Base-by-base conservation (phyloP, 2,329 filamentous ascomycete species). In the Cladosporium sp. region DNA sequence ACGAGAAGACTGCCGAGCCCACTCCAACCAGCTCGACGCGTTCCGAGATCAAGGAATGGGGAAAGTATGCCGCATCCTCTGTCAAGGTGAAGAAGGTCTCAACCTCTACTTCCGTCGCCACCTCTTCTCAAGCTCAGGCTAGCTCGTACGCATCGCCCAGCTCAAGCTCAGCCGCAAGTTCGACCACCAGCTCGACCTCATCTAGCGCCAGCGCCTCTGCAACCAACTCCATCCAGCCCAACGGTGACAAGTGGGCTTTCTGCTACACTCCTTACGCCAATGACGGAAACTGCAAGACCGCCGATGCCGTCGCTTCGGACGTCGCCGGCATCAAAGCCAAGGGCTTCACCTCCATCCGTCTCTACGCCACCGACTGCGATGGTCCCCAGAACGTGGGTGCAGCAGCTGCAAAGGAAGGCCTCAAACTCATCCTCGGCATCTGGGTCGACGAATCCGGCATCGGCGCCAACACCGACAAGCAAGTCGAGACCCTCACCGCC, bases 351-450 rank as follows among this genome's bases (percentile, higher is more conserved):
- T 80, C 87, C 34, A 80, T 83, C 58, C 92, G 93, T 74, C 81
- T 94, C 72, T 97, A 97, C 85, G 90, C 88, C 64, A 92, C 92
- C 66, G 92, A 97, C 83, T 97, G 93, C 82, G 81, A 84, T 76
- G 88, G 88, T 58, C 88, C 96, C 61, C 76, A 86, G 72, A 87
- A 84, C 75, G 87, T 97, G 60, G 90, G 90, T 64, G 75, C 77
- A 43, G 89, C 90, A 60, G 86, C 83, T 76, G 75, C 82, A 69
- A 74, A 83, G 67, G 72, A 87, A 74, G 87, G 88, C 61, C 72
- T 97, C 61, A 87, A 88, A 74, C 79, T 97, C 75, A 93, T 97
- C 74, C 78, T 95, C 61, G 93, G 93, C 74, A 83, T 97, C 79
- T 96, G 88, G 81, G 88, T 97, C 74, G 86, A 88, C 76, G 78